Evolutionary conservation across 1,139 yeast genomes (phyloP).

Genomic region (Casaregolazyma lundiana): DNA sequence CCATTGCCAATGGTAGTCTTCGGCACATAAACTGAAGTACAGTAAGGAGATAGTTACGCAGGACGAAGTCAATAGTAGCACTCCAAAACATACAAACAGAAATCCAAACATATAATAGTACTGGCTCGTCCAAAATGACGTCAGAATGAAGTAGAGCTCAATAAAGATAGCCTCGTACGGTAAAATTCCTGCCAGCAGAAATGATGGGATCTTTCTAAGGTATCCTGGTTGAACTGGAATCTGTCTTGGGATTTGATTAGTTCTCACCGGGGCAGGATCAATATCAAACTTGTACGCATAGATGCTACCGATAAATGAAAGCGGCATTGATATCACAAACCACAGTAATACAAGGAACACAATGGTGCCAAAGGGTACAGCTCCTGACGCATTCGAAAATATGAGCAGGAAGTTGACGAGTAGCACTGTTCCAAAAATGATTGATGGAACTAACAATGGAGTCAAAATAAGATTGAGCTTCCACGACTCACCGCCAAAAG

Average conservation of each 20-base stretch:
- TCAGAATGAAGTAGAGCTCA: conserved; percentile 82
- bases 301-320: conserved; percentile 75
- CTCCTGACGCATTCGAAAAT: conserved; percentile 81
- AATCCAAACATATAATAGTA: conserved; percentile 97
- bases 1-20: conserved; percentile 98
- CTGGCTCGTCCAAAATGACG: conserved; percentile 91
- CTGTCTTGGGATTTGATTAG: conserved; percentile 90
- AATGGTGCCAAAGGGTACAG: conserved; percentile 90
- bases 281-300: conserved; percentile 64
- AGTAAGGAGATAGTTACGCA: conserved; percentile 76
- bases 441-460: conserved; percentile 80
- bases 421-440: conserved; percentile 58
- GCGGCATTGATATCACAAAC: conserved; percentile 82
- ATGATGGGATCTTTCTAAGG: conserved; percentile 59
- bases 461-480: conserved; percentile 77
- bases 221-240: conserved; percentile 90
- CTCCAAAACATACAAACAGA: conserved; percentile 76
- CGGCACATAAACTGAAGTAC: conserved; percentile 82
- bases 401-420: conserved; percentile 79
- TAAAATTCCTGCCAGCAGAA: conserved; percentile 80
- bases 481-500: conserved; percentile 92
- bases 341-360: conserved; percentile 74
- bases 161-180: conserved; percentile 95
- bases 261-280: conserved; percentile 69
- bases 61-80: conserved; percentile 78